Evolutionary conservation across 257 asterid genomes (phyloP), one percentile per base, ranked within the genome.

Genomic region (Haberlea rhodopensis): DNA sequence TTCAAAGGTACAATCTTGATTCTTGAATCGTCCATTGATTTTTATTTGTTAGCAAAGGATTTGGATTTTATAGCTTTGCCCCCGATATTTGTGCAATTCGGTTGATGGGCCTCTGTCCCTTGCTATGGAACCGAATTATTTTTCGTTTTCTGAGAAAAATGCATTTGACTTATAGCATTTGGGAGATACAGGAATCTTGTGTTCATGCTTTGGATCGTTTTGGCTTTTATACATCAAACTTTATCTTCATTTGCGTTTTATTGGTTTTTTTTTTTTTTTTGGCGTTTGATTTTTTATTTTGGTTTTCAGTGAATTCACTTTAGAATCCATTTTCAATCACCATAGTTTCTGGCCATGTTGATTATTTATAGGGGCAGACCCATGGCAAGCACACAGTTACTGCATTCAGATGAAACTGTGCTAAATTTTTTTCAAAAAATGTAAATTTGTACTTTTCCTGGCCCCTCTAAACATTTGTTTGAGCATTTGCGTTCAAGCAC

Each of bases 1-100:
- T 52, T 27, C 19, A 70, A 63, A 78, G 88, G 92, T 85, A 70
- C 20, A 22, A 43, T 15, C 63, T 55, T 55, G 5, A 28, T 27
- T 9, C 26, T 55, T 58, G 8, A 43, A 5, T 69, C 55, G 34
- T 10, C 21, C 27, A 48, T 57, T 45, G 4, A 5, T 2, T 49
- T 40, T 21, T 40, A 4, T 40, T 40, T 40, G 48, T 5, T 40
- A 18, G 16, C 18, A 11, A 13, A 11, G 48, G 48, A 11, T 37
- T 37, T 37, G 48, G 13, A 37, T 13, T 15, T 0, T 37, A 3
- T 37, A 13, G n/a, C n/a, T n/a, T 40, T 40, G 11, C 18, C 18
- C 48, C 5, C 18, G 48, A 40, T 40, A 3, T 40, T 40, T 13
- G 18, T 40, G 48, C 18, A 13, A 40, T 13, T 40, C 6, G 48